Percentiles rank a stretch among this genome's conserved stretches.
Evolutionary conservation across 2,329 filamentous ascomycete genomes (phyloP).

Genomic region (Mycosphaerella sp.): DNA sequence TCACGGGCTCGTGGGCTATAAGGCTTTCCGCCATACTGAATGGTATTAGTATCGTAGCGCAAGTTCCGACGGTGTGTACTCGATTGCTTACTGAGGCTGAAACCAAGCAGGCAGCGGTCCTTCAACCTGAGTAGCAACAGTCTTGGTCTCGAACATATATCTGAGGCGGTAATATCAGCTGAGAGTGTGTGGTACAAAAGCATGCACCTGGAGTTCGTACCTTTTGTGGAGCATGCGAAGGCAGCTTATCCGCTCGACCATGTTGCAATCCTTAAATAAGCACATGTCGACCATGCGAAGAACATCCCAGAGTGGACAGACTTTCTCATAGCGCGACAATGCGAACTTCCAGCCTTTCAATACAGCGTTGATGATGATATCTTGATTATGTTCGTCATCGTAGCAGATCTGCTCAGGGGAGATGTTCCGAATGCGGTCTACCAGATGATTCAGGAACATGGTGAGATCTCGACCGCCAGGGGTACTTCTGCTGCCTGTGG

Average conservation of each 20-base stretch:
- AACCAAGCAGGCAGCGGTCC: constrained; percentile 23
- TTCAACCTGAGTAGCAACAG: constrained; percentile 15
- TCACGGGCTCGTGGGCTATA: constrained; percentile 22
- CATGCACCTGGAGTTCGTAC: constrained; percentile 1
- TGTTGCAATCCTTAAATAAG: constrained; percentile 22
- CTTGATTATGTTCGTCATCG: constrained; percentile 23
- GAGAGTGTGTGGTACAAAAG: neutral
- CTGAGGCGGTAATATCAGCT: neutral
- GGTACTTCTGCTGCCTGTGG: constrained; percentile 11
- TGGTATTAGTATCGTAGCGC: constrained; percentile 4
- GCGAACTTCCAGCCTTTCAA: constrained; percentile 22
- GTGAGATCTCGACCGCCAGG: constrained; percentile 20
- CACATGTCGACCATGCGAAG: constrained; percentile 21
- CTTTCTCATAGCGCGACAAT: constrained; percentile 19
- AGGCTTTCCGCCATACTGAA: constrained; percentile 19
- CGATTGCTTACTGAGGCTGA: constrained; percentile 18
- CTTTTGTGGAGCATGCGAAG: constrained; percentile 23
- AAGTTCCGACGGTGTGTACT: neutral
- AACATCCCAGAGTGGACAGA: constrained; percentile 21
- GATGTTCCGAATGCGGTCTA: constrained; percentile 21
- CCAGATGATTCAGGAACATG: constrained; percentile 21
- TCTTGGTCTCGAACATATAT: constrained; percentile 19
- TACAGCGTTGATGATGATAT: constrained; percentile 20
- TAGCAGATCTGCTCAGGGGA: constrained; percentile 19
- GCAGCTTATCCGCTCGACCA: constrained; percentile 21